Base-by-base conservation (phyloP, 2,329 filamentous ascomycete genomes). In the Grosmannia serpens region DNA sequence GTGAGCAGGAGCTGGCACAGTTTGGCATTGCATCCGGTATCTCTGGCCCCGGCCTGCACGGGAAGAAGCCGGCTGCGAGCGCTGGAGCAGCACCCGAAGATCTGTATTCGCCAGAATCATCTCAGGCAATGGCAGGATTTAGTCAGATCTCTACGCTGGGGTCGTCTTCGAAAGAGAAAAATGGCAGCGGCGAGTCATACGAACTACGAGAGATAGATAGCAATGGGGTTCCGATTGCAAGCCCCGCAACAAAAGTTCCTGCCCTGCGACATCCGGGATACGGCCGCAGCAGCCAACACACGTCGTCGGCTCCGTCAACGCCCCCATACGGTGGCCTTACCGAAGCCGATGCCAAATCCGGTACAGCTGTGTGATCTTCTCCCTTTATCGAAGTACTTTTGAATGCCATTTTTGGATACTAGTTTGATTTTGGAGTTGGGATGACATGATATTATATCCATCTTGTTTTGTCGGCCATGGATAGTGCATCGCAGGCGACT, bases 171-270 rank as follows among this genome's bases (percentile, higher is more conserved):
- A 44, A 44, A 44, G 20, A 44, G 8, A 9, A 4, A 17, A n/a
- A 44, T n/a, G 24, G 13, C 22, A 49, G 15, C 13, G 11, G 10
- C 10, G 76, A 79, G 60, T 70, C 71, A 4, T 81, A 78, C 57
- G 79, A 82, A 69, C 68, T 81, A 66, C 71, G 75, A 33, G 70
- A 76, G 58, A 76, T 78, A 0, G 70, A 75, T 35, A 67, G 66
- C 51, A 69, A 67, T 26, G 70, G 67, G 4, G 1, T 26, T 9
- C 55, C 55, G 4, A 33, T 58, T 7, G n/a, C 29, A 26, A 13
- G 57, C 11, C 35, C 31, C 3, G 24, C 54, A 53, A 67, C 55
- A 61, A 61, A 73, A 55, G 69, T 75, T 4, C 77, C 78, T 0
- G 67, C 75, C 27, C 65, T 80, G 47, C 70, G 70, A 27, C 77